Conservation (phyloP, 176 grass and related monocot genomes). For the Cenchrus purpureus region DNA sequence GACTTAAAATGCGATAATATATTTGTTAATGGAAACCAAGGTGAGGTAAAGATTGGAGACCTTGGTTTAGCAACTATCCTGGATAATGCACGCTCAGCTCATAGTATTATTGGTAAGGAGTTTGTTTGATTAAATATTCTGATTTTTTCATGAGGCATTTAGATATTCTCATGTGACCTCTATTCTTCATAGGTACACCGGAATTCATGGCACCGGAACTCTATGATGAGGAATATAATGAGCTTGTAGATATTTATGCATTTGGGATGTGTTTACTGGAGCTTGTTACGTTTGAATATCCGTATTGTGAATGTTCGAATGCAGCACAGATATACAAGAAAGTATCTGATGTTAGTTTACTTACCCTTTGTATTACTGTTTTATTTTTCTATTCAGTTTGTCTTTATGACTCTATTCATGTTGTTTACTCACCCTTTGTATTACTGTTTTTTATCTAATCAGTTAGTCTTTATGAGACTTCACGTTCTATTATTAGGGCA, state of each 20-base stretch:
- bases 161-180: slow-evolving; percentile 24
- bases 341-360: slow-evolving; percentile 62
- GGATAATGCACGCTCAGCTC: slow-evolving; percentile 74
- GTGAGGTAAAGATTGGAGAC: slow-evolving; percentile 86
- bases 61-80: slow-evolving; percentile 79
- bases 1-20: slow-evolving; percentile 86
- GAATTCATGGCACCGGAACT: slow-evolving; percentile 92
- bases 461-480: background rate
- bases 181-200: slow-evolving; percentile 59
- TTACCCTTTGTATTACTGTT: background rate
- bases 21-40: slow-evolving; percentile 86
- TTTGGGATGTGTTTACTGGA: slow-evolving; percentile 89
- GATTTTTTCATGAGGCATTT: background rate
- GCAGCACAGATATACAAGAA: slow-evolving; percentile 87
- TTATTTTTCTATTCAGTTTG: background rate
- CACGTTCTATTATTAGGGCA: background rate
- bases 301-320: slow-evolving; percentile 81
- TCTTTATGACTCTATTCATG: background rate
- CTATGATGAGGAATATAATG: slow-evolving; percentile 81
- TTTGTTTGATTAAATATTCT: background rate
- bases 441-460: background rate
- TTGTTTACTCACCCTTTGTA: slow-evolving; percentile 33
- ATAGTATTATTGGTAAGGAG: slow-evolving; percentile 70
- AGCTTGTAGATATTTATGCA: slow-evolving; percentile 82
- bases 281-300: slow-evolving; percentile 85